Base-by-base conservation (phyloP, 2,329 filamentous ascomycete species). In the Allantophomopsis cytisporea region DNA sequence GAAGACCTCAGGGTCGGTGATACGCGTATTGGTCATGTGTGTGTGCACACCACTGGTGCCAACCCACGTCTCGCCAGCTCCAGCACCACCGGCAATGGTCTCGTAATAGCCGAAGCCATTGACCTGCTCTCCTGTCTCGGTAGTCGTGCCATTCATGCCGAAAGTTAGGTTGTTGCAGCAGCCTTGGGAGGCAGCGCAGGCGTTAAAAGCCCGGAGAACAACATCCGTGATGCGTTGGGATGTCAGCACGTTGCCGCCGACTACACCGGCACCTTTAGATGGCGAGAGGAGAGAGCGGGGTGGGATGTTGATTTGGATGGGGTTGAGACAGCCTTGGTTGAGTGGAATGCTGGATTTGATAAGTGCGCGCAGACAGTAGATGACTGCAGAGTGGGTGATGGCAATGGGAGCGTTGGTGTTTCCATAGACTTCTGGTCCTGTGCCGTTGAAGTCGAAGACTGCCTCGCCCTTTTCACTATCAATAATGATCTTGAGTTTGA, bases 151-250 rank as follows among this genome's bases (percentile, higher is more conserved):
- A 40, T 81, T 79, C 49, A 83, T 83, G 85, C 83, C 84, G 52
- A 91, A 91, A 0, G 84, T 89, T 5, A 91, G 68, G 56, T 89
- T 89, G 60, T 91, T 91, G 58, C 78, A 83, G 59, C 83, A 82
- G 37, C 85, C 85, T 53, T 91, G 84, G 15, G 68, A 76, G 30
- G 84, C 85, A 5, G 83, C 83, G 48, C 81, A 86, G 8, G 84
- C 84, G 42, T 71, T 66, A 66, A 91, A 91, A 1, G 83, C 83
- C 48, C 78, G 80, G 44, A 93, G 69, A 4, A 93, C 80, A 20
- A 89, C 83, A 52, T 93, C 85, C 2, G 83, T 89, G 17, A 93
- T 76, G 37, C 84, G 75, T 55, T 91, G 85, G 17, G 71, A 74
- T 0, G 85, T 91, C 7, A 89, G 67, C 1, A 88, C 83, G 53